Conservation (phyloP, 441 rosid species). For the Arabidopsis hybrid region DNA sequence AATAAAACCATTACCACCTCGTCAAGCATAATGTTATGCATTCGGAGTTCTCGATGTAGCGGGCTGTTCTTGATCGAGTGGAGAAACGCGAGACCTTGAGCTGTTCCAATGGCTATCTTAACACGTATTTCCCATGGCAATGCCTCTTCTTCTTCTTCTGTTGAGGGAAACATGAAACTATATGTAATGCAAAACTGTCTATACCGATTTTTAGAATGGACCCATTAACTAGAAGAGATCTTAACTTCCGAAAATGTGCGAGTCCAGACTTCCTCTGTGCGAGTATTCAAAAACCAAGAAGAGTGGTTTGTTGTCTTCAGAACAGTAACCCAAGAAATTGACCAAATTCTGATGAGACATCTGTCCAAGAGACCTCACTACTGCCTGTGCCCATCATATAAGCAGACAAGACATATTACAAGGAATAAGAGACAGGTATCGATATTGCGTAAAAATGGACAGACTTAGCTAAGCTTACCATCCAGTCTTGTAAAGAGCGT, state of each 20-base stretch:
- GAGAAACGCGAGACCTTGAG: not conserved
- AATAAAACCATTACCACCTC: not conserved
- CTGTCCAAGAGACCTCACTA: constrained; percentile 5
- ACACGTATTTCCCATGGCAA: not conserved
- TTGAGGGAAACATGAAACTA: not conserved
- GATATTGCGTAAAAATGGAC: too few species aligned
- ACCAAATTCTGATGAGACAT: constrained; percentile 15
- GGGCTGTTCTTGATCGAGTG: not conserved
- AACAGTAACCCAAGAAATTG: constrained; percentile 11
- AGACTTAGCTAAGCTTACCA: constrained; percentile 6
- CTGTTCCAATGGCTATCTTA: not conserved
- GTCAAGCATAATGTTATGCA: not conserved
- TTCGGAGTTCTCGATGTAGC: not conserved
- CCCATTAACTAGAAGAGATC: not conserved
- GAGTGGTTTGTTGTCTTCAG: not conserved
- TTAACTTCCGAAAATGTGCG: not conserved
- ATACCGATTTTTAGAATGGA: too few species aligned
- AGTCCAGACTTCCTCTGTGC: not conserved
- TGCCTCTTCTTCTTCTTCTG: not conserved
- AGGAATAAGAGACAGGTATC: not conserved
- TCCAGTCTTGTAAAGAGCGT: not conserved
- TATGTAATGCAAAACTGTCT: not conserved
- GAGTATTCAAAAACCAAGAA: not conserved
- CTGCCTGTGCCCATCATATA: not conserved
- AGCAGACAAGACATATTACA: not conserved